Base-by-base conservation (phyloP, 2,329 filamentous ascomycete species). In the Aureobasidium musti region DNA sequence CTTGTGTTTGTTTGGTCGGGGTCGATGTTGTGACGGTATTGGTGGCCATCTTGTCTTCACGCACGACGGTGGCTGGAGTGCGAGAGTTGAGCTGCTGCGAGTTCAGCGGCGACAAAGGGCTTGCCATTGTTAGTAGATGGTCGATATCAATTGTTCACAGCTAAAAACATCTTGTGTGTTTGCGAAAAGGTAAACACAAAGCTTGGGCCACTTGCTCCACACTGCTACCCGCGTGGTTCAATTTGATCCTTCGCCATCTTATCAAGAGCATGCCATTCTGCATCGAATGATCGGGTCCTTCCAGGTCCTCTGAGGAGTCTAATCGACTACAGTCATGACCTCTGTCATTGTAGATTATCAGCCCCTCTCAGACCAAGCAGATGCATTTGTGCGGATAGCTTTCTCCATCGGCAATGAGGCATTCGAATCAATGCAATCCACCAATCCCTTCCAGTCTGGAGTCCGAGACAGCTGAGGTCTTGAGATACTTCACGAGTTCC, bases 101-200 rank as follows among this genome's bases (percentile, higher is more conserved):
- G n/a, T 17, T 43, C 5, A 65, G 39, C 10, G 67, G 67, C 56
- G 67, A 68, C 35, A 68, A 33, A 14, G 67, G 47, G 35, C 54
- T 67, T 52, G 67, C 59, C 67, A 68, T 68, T 30, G 54, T 59
- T 21, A 21, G 2, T 28, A 23, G 8, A 10, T 17, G 23, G 17
- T 17, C n/a, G 17, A 7, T 13, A 23, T 8, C 26, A 26, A 26
- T 30, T 59, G 17, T 19, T 43, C 37, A 8, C n/a, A 28, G 35
- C 11, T 6, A 43, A 14, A 59, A 45, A 19, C 17, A n/a, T 19
- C 17, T 19, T 33, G 23, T 59, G 54, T 45, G 39, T 56, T 56
- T 56, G 35, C 53, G 52, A 37, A 41, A 57, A 57, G 21, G 35
- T 41, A 57, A 57, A 59, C 54, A 59, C 14, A 30, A 59, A 39